phyloP scores from a whole-genome alignment of 2,329 filamentous ascomycete species.

The Ophiognomonia clavigignenti-juglandacearum region DNA sequence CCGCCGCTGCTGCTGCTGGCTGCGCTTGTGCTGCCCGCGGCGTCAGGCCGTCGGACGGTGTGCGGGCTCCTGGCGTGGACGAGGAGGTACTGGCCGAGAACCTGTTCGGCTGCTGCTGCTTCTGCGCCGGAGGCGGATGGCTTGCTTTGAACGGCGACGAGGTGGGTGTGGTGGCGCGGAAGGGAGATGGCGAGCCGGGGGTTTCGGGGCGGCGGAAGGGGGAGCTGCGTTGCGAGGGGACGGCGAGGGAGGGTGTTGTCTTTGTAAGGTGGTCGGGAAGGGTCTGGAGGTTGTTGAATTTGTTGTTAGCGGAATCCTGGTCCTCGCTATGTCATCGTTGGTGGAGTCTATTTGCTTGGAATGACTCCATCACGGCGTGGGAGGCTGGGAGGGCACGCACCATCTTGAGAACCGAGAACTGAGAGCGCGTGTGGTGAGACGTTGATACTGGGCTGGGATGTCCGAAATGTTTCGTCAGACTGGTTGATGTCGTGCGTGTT shows the following conservation, averaged over 20 bases:
- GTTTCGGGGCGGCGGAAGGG: constrained; percentile 60
- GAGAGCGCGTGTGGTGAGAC: background rate
- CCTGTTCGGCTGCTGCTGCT: too few relatives aligned
- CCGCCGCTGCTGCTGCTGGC: constrained; percentile 1
- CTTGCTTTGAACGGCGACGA: constrained; percentile 52
- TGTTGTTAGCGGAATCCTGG: constrained; percentile 5
- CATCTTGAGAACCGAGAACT: constrained; percentile 12
- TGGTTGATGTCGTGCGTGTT: too few relatives aligned
- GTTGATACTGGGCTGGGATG: too few relatives aligned
- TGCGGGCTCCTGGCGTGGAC: constrained; percentile 9
- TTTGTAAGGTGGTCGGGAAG: constrained; percentile 32
- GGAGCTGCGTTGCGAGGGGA: constrained; percentile 61
- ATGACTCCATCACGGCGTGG: constrained; percentile 10
- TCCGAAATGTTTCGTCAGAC: background rate
- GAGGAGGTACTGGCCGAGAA: constrained; percentile 30
- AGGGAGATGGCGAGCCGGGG: constrained; percentile 59
- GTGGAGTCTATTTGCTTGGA: too few relatives aligned
- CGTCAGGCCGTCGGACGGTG: constrained; percentile 30
- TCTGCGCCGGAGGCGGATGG: constrained; percentile 39
- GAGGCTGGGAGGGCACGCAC: constrained; percentile 11
- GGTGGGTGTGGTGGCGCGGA: constrained; percentile 61
- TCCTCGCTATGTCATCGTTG: constrained; percentile 1
- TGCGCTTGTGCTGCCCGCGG: constrained; percentile 29
- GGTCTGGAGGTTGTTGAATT: constrained; percentile 33
- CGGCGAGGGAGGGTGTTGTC: constrained; percentile 22